A percentile compares a stretch with the other conserved stretches of the same genome.
These are phyloP conservation scores for Salix koriyanagi DNA, from an alignment of 345 rosid species.

Conservation along the genomic window DNA sequence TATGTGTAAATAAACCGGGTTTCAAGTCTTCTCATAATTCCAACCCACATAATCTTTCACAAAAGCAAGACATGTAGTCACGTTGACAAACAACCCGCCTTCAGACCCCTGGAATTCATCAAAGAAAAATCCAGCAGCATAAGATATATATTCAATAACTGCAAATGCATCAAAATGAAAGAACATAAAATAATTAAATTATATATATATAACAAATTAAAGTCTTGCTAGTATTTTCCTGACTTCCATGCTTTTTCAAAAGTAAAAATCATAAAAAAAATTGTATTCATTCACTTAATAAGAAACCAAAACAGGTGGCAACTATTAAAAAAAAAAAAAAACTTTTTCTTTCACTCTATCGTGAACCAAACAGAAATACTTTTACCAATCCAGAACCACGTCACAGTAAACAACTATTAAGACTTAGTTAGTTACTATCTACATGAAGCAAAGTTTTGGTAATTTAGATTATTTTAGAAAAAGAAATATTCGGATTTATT, in stretches of 20 bases:
- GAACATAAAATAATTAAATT: background rate
- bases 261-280: too few relatives aligned
- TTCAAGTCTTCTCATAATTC: constrained; percentile 89
- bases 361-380: background rate
- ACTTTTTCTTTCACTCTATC: background rate
- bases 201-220: background rate
- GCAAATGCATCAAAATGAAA: background rate
- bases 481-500: background rate
- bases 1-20: constrained; percentile 82
- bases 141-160: background rate
- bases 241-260: too few relatives aligned
- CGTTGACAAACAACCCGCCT: constrained; percentile 86
- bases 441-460: background rate
- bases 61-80: constrained; percentile 87
- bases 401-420: background rate
- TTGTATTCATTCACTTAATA: too few relatives aligned
- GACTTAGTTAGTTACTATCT: background rate
- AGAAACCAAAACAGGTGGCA: too few relatives aligned
- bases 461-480: too few relatives aligned
- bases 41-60: constrained; percentile 81
- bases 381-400: background rate
- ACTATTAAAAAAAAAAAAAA: too few relatives aligned
- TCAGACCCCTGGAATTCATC: constrained; percentile 62
- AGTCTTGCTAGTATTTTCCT: too few relatives aligned
- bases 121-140: background rate